A percentile compares a stretch with the other conserved stretches of the same genome.
phyloP scores from a whole-genome alignment of 202 grass and related monocot species.

The Alloteropsis angusta region DNA sequence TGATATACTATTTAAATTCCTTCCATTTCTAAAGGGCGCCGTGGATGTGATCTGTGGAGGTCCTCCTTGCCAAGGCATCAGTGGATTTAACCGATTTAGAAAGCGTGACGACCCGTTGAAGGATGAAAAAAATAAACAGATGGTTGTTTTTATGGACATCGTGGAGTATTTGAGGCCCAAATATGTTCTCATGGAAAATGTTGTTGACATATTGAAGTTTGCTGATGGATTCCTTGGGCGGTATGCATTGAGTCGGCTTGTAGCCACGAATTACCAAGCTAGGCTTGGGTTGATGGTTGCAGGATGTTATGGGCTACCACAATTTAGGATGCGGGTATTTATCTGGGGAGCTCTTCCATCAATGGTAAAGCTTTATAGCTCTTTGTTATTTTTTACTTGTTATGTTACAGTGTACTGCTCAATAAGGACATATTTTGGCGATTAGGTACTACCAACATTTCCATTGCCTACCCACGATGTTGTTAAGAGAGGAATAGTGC shows the following conservation, averaged over 20 bases:
- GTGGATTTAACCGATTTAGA: slow-evolving; percentile 55
- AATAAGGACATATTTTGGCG: background rate
- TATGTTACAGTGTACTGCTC: background rate
- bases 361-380: slow-evolving; percentile 27
- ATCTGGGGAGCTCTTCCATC: slow-evolving; percentile 57
- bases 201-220: slow-evolving; percentile 66
- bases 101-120: slow-evolving; percentile 23
- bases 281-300: slow-evolving; percentile 52
- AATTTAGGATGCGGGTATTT: slow-evolving; percentile 54
- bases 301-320: slow-evolving; percentile 61
- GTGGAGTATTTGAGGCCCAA: slow-evolving; percentile 50
- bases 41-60: background rate
- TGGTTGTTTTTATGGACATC: slow-evolving; percentile 67
- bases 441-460: slow-evolving; percentile 56
- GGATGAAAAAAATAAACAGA: slow-evolving; percentile 55
- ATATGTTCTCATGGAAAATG: slow-evolving; percentile 70
- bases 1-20: background rate
- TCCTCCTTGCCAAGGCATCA: slow-evolving; percentile 10
- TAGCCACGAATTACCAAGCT: slow-evolving; percentile 57
- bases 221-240: slow-evolving; percentile 45
- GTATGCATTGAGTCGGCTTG: slow-evolving; percentile 54
- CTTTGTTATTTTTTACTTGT: background rate
- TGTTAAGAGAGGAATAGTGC: slow-evolving; percentile 28
- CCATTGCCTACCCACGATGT: slow-evolving; percentile 64
- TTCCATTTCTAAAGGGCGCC: background rate